phyloP scores from a whole-genome alignment of 257 asterid genomes.

The Solanum virginianum region DNA sequence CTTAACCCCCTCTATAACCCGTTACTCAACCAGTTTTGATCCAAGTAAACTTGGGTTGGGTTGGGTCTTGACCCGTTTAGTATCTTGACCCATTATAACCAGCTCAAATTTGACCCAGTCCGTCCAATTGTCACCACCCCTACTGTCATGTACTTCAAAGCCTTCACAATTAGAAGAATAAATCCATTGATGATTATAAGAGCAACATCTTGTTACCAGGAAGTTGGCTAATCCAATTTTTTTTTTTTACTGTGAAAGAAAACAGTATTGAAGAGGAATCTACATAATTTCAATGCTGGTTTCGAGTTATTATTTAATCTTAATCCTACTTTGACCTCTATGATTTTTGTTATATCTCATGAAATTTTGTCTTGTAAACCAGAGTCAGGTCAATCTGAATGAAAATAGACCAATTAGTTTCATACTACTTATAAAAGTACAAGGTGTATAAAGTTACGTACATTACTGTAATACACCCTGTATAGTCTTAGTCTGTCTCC shows the following conservation, averaged over 20 bases:
- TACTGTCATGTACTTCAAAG: not conserved
- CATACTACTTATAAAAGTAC: not conserved
- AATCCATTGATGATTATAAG: not conserved
- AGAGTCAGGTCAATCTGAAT: not conserved
- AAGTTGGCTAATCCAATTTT: not conserved
- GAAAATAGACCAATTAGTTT: not conserved
- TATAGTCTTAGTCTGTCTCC: too few relatives aligned
- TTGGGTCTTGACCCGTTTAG: too few relatives aligned
- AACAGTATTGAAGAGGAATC: not conserved
- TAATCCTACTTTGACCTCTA: not conserved
- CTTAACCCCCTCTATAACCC: too few relatives aligned
- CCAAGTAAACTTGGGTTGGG: too few relatives aligned
- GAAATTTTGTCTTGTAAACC: not conserved
- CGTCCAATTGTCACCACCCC: too few relatives aligned
- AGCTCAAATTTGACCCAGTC: too few relatives aligned
- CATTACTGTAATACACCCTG: not conserved
- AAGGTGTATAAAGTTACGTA: not conserved
- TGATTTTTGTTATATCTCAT: not conserved
- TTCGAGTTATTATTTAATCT: not conserved
- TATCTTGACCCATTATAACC: too few relatives aligned
- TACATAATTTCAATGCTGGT: not conserved
- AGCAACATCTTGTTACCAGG: not conserved
- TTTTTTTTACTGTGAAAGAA: not conserved
- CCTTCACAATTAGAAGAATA: not conserved
- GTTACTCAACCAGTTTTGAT: too few relatives aligned